Conservation (phyloP, 2,329 filamentous ascomycete species). For the Colletotrichum coccodes region DNA sequence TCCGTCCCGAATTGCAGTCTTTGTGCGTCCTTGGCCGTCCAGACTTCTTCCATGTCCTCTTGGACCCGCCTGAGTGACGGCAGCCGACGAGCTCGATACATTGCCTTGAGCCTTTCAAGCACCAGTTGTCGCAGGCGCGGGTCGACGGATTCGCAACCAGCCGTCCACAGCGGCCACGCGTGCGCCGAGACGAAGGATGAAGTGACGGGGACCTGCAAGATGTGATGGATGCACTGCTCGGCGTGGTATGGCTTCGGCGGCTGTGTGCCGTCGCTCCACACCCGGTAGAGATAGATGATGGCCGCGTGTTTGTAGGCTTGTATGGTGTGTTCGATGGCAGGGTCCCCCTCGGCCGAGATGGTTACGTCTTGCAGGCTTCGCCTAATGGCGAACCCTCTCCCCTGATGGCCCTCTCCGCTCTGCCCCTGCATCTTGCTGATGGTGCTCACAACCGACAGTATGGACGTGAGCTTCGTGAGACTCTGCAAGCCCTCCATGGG, state of each 20-base stretch:
- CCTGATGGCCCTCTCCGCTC: conserved; percentile 14
- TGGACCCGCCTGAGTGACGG: conserved; percentile 41
- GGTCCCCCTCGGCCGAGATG: neutral
- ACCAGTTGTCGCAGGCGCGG: conserved; percentile 36
- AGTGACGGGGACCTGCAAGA: conserved; percentile 37
- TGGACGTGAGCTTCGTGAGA: conserved; percentile 35
- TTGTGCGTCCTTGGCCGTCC: conserved; percentile 41
- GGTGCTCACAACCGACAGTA: conserved; percentile 36
- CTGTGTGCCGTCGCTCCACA: conserved; percentile 39
- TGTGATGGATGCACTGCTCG: conserved; percentile 38
- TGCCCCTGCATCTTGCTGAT: conserved; percentile 40
- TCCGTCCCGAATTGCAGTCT: conserved; percentile 40
- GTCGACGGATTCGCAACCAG: conserved; percentile 43
- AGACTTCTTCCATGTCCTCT: conserved; percentile 43
- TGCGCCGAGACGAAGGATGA: conserved; percentile 43
- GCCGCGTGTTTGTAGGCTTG: conserved; percentile 44
- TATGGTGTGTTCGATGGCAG: conserved; percentile 39
- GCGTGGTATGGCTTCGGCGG: conserved; percentile 36
- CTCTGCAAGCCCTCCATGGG: conserved; percentile 37
- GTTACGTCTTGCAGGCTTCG: neutral
- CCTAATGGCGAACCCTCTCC: neutral
- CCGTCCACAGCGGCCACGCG: conserved; percentile 45
- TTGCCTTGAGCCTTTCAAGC: conserved; percentile 37
- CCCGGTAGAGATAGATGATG: conserved; percentile 43
- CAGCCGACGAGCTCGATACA: conserved; percentile 42